These are phyloP conservation scores for Mycena filopes DNA, from an alignment of 768 basidiomycete genomes.

Conservation along the genomic window DNA sequence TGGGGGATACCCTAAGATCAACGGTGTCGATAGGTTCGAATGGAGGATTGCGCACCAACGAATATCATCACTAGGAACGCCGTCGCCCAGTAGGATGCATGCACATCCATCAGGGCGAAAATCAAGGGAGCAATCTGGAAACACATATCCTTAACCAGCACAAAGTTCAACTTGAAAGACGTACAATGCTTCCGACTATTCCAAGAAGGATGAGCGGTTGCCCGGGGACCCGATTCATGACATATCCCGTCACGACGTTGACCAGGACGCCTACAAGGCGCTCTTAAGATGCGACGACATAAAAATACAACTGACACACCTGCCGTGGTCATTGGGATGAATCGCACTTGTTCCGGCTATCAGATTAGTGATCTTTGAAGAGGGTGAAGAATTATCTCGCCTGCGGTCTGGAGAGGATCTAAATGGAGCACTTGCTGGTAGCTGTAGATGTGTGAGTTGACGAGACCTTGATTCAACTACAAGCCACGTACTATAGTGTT, in stretches of 20 bases:
- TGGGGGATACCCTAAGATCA: not conserved
- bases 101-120: constrained; percentile 44
- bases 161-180: constrained; percentile 15
- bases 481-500: constrained; percentile 39
- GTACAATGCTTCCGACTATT: constrained; percentile 41
- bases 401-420: constrained; percentile 43
- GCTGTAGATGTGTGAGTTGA: constrained; percentile 25
- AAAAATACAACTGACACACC: constrained; percentile 3
- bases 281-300: not conserved
- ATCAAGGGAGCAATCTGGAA: constrained; percentile 43
- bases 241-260: constrained; percentile 34
- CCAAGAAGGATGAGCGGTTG: constrained; percentile 43
- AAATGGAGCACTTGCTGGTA: constrained; percentile 45
- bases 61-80: constrained; percentile 44
- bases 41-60: constrained; percentile 30
- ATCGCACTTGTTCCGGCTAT: constrained; percentile 30
- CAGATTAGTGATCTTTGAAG: not conserved
- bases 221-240: constrained; percentile 41
- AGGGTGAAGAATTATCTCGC: not conserved
- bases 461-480: not conserved
- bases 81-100: constrained; percentile 45
- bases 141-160: not conserved
- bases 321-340: constrained; percentile 47
- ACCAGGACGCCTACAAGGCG: constrained; percentile 30
- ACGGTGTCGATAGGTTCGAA: not conserved